Conservation (phyloP, 192 early-diverging fungal genomes). For the Pecoramyces ruminantium region DNA sequence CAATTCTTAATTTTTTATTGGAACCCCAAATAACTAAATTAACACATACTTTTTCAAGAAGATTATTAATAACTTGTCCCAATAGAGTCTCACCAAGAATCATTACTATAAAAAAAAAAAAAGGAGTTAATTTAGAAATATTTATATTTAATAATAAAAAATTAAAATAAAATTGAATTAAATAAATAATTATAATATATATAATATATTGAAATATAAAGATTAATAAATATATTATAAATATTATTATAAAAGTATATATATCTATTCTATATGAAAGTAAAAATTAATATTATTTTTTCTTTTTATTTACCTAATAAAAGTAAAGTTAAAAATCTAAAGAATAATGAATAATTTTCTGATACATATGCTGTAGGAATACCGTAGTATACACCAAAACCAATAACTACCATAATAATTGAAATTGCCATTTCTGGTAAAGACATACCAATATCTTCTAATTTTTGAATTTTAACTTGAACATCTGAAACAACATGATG, state of each 20-base stretch:
- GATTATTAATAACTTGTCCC: constrained; percentile 8
- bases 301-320: constrained; percentile 4
- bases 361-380: constrained; percentile 10
- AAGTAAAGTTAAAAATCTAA: constrained; percentile 12
- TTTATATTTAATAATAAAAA: no score
- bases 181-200: no score
- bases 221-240: no score
- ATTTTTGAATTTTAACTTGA: constrained; percentile 2
- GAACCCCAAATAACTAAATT: constrained; percentile 1
- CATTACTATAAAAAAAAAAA: constrained; percentile 2
- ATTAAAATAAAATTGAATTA: no score
- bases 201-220: no score
- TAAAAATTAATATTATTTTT: neutral
- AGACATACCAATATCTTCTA: constrained; percentile 8
- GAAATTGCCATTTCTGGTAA: constrained; percentile 5
- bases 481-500: constrained; percentile 6
- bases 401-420: constrained; percentile 7
- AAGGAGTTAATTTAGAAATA: neutral
- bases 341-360: constrained; percentile 8
- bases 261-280: no score
- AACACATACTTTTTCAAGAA: constrained; percentile 5
- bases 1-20: constrained; percentile 1
- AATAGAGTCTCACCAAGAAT: constrained; percentile 9
- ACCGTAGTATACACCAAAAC: constrained; percentile 14
- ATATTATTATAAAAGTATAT: no score